Base-by-base conservation (phyloP, 768 basidiomycete species). In the Pleurotus ostreatus region DNA sequence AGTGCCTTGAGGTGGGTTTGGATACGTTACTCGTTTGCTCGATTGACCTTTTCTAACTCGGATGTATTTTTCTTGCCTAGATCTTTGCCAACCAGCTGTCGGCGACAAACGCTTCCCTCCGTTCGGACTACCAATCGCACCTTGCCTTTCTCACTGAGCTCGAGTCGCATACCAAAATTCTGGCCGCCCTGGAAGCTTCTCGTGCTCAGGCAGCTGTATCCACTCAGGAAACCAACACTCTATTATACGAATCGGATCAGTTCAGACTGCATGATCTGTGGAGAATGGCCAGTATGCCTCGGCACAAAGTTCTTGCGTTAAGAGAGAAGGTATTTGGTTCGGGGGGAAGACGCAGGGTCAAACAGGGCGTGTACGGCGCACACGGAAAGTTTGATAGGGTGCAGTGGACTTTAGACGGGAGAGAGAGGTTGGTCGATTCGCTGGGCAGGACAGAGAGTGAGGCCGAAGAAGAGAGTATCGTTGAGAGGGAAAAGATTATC, bases 401-500 rank as follows among this genome's bases (percentile, higher is more conserved):
- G 63, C 88, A 91, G 66, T 84, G 86, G 84, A 83, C 81, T 57
- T 69, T 89, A 43, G 85, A 86, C 61, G 87, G 87, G 12, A 63
- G 68, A 45, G 78, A 80, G 66, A 71, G 81, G 44, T 66, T 86
- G 1, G 88, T 92, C 44, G 88, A 92, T 68, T 68, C 72, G 40
- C 63, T 83, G 41, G 89, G 89, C 15, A 74, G 88, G 46, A 91
- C 87, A 54, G 87, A 88, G 70, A 83, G 81, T 60, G 89, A 92
- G 69, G 88, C 77, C 18, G 86, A 86, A 63, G 89, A 92, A 62
- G 89, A 92, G 66, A 71, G 69, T 34, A 70, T 61, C 51, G 71
- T 73, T 1, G 69, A 69, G 47, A 60, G 49, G 16, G 55, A 56
- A 13, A 30, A 39, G 41, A 23, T 26, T 15, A 34, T 4, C n/a